These are phyloP conservation scores for Hymenoscyphus repandus DNA, from an alignment of 2,329 filamentous ascomycete genomes.

Conservation along the genomic window DNA sequence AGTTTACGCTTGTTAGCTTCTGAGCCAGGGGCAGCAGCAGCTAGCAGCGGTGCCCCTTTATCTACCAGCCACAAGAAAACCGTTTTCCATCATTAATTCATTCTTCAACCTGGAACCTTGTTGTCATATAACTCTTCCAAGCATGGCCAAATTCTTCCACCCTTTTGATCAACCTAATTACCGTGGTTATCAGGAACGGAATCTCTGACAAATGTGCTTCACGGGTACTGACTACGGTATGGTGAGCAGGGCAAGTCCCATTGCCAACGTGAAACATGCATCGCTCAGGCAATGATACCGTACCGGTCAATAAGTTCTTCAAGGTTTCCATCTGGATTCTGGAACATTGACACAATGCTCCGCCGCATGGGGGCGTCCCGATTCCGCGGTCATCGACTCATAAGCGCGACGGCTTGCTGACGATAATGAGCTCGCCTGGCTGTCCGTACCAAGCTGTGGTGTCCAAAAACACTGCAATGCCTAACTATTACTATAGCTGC, in stretches of 20 bases:
- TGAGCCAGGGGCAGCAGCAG: no score
- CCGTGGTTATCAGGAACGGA: background rate
- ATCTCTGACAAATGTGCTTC: background rate
- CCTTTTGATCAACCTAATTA: background rate
- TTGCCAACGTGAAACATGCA: background rate
- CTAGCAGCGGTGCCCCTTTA: no score
- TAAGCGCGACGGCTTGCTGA: background rate
- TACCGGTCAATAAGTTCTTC: no score
- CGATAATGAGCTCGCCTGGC: background rate
- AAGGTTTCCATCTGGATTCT: slow-evolving; percentile 3
- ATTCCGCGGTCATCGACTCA: slow-evolving; percentile 15
- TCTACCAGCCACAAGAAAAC: slow-evolving; percentile 9
- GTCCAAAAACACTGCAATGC: no score
- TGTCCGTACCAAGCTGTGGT: no score
- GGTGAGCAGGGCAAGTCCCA: no score
- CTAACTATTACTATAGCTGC: background rate
- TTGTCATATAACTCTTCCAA: no score
- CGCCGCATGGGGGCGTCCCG: slow-evolving; percentile 7
- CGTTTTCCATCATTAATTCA: slow-evolving; percentile 9
- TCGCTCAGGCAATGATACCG: no score
- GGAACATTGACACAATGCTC: slow-evolving; percentile 15
- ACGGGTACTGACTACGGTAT: no score
- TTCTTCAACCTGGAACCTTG: background rate
- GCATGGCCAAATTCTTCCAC: no score
- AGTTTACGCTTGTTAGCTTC: slow-evolving; percentile 1